phyloP scores from a whole-genome alignment of 495 filamentous ascomycete genomes.

The Arthonia radiata region DNA sequence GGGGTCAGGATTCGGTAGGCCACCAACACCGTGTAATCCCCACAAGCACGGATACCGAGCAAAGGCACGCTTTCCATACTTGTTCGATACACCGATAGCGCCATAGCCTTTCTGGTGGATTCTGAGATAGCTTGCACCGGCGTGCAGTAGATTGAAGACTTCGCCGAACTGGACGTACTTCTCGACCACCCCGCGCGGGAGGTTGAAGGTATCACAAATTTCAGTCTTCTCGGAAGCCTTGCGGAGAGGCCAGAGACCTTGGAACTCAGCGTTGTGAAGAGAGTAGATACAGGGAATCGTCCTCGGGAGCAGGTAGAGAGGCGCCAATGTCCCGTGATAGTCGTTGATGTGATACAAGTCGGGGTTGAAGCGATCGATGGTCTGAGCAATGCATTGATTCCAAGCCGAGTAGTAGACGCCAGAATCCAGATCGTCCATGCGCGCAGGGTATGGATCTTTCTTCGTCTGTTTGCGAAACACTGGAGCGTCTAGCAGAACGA shows the following conservation, averaged over 20 bases:
- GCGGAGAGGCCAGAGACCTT: slow-evolving; percentile 50
- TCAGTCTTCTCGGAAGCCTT: slow-evolving; percentile 39
- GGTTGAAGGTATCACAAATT: slow-evolving; percentile 47
- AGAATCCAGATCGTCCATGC: slow-evolving; percentile 51
- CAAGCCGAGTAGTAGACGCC: slow-evolving; percentile 52
- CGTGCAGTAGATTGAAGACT: slow-evolving; percentile 50
- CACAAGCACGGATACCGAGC: slow-evolving; percentile 60
- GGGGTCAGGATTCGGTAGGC: slow-evolving; percentile 52
- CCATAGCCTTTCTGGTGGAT: slow-evolving; percentile 53
- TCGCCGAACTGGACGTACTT: slow-evolving; percentile 45
- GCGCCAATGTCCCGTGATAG: slow-evolving; percentile 51
- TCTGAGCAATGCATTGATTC: slow-evolving; percentile 45
- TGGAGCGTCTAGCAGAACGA: slow-evolving; percentile 43
- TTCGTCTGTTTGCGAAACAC: slow-evolving; percentile 46
- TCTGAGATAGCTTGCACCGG: slow-evolving; percentile 46
- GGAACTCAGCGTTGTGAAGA: slow-evolving; percentile 49
- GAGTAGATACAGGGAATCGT: slow-evolving; percentile 32
- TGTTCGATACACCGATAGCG: slow-evolving; percentile 48
- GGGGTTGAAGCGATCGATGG: slow-evolving; percentile 33
- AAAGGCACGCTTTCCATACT: slow-evolving; percentile 51
- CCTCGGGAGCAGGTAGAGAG: slow-evolving; percentile 41
- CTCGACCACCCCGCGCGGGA: slow-evolving; percentile 21
- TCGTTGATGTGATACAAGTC: slow-evolving; percentile 66
- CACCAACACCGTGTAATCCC: slow-evolving; percentile 44
- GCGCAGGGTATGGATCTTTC: slow-evolving; percentile 40